phyloP scores from a whole-genome alignment of 192 early-diverging fungal genomes.

The Mortierella antarctica region DNA sequence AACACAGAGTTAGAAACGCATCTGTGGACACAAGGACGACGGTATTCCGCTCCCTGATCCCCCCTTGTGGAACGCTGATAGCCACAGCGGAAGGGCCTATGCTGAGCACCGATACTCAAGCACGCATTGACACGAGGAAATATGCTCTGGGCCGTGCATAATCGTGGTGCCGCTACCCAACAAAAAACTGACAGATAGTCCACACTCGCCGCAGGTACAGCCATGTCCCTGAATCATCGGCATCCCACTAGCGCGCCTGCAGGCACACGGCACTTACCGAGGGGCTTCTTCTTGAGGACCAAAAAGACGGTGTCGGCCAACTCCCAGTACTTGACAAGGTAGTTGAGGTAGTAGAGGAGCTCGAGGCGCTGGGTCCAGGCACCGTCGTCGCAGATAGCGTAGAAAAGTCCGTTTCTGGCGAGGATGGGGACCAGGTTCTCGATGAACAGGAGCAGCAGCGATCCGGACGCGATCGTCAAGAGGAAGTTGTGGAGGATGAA shows the following conservation, averaged over 20 bases:
- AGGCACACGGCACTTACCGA: constrained; percentile 59
- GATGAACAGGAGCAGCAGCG: constrained; percentile 76
- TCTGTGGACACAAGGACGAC: too few relatives aligned
- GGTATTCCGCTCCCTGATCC: too few relatives aligned
- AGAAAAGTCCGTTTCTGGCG: constrained; percentile 74
- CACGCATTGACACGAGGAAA: too few relatives aligned
- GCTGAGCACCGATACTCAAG: too few relatives aligned
- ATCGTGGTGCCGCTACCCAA: background rate
- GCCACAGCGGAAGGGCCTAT: too few relatives aligned
- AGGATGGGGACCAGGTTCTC: constrained; percentile 83
- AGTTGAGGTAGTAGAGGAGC: constrained; percentile 91
- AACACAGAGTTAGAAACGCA: too few relatives aligned
- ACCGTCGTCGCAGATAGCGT: constrained; percentile 72
- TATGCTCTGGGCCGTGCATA: too few relatives aligned
- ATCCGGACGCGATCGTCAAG: constrained; percentile 75
- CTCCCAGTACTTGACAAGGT: constrained; percentile 93
- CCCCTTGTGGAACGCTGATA: too few relatives aligned
- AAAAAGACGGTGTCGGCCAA: constrained; percentile 90
- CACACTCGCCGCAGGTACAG: background rate
- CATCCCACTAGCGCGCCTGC: background rate
- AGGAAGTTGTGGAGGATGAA: constrained; percentile 88
- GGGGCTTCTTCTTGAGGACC: constrained; percentile 84
- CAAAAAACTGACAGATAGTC: background rate
- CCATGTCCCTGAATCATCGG: too few relatives aligned
- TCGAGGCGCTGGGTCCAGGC: constrained; percentile 86